These are phyloP conservation scores for Schwanniomyces sp. DNA, from an alignment of 805 yeast genomes.

Conservation along the genomic window DNA sequence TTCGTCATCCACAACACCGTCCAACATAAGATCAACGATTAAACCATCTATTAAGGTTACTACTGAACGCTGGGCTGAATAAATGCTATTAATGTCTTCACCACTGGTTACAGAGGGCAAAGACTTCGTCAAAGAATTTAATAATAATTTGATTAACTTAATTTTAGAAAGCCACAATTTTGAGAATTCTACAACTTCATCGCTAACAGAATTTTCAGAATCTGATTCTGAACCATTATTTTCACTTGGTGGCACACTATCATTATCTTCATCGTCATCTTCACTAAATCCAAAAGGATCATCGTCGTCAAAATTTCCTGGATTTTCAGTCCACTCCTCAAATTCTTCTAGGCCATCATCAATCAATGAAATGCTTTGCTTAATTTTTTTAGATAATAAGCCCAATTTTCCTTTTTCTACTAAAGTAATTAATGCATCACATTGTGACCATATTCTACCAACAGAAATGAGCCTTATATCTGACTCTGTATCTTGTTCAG, in stretches of 20 bases:
- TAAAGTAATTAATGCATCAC: conserved; percentile 48
- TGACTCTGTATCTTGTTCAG: conserved; percentile 6
- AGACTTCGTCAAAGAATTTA: conserved; percentile 60
- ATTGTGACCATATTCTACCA: conserved; percentile 71
- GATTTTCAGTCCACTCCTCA: conserved; percentile 68
- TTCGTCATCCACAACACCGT: conserved; percentile 40
- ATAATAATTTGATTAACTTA: conserved; percentile 55
- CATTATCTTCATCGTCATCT: conserved; percentile 28
- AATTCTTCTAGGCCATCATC: conserved; percentile 68
- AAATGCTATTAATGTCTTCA: conserved; percentile 46
- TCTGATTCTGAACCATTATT: conserved; percentile 14
- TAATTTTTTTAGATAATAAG: conserved; percentile 47
- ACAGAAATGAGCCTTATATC: conserved; percentile 53
- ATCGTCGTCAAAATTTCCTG: conserved; percentile 41
- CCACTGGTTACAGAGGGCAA: conserved; percentile 48
- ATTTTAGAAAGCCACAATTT: conserved; percentile 52
- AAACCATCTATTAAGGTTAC: conserved; percentile 56
- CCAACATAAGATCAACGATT: conserved; percentile 56
- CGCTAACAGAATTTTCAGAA: conserved; percentile 21
- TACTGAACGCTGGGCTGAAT: conserved; percentile 40
- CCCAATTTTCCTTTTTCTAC: conserved; percentile 54
- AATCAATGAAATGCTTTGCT: conserved; percentile 44
- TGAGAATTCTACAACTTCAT: conserved; percentile 40
- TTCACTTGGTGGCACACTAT: conserved; percentile 6
- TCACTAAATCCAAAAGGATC: conserved; percentile 52